Evolutionary conservation across 306 rosid genomes (phyloP).

Genomic region (Pyrus communis): DNA sequence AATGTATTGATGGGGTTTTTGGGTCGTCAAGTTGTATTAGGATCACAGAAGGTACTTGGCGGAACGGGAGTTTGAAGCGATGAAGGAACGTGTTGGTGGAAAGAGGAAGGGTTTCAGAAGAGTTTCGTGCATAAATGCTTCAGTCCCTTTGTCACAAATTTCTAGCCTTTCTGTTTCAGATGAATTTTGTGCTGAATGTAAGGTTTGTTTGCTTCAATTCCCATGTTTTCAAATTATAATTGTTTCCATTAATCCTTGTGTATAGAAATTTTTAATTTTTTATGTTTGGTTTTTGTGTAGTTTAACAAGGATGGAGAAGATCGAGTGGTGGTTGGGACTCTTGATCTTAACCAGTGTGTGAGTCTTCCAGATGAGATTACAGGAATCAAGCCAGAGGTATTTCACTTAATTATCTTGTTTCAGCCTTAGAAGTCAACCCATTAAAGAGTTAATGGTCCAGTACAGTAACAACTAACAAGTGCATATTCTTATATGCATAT

Average conservation of each 20-base stretch:
- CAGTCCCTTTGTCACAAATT: constrained; percentile 49
- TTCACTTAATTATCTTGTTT: background rate
- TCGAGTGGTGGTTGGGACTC: constrained; percentile 62
- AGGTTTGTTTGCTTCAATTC: constrained; percentile 52
- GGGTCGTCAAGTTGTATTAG: constrained; percentile 70
- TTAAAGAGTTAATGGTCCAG: background rate
- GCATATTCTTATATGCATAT: background rate
- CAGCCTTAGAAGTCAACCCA: background rate
- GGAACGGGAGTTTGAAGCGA: constrained; percentile 80
- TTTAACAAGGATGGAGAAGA: constrained; percentile 65
- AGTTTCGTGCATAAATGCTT: constrained; percentile 84
- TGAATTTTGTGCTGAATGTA: constrained; percentile 73
- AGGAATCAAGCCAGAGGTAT: constrained; percentile 78
- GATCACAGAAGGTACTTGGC: constrained; percentile 77
- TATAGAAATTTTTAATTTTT: background rate
- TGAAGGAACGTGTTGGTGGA: constrained; percentile 76
- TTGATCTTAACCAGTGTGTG: constrained; percentile 78
- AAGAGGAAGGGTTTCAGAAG: constrained; percentile 51
- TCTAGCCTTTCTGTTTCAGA: constrained; percentile 31
- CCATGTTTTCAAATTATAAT: background rate
- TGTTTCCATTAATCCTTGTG: background rate
- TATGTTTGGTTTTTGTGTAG: constrained; percentile 28
- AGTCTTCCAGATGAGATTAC: constrained; percentile 85
- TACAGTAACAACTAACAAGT: background rate
- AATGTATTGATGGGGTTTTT: constrained; percentile 18